Percentiles rank a stretch among this genome's conserved stretches.
phyloP scores from a whole-genome alignment of 2,329 filamentous ascomycete species.

The Lecanicillium sp. region DNA sequence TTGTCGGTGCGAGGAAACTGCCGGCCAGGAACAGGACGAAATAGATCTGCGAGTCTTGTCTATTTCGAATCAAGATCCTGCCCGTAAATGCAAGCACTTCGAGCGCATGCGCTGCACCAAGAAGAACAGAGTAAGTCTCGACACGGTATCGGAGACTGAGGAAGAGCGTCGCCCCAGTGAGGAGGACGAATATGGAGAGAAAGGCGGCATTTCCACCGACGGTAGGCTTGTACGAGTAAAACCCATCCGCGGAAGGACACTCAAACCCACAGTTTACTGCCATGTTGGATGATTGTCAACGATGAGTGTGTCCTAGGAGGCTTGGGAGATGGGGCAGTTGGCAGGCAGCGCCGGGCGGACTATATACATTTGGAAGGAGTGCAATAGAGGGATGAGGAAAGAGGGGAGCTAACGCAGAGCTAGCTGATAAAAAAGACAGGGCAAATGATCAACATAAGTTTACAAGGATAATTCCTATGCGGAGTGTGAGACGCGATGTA shows the following conservation, averaged over 20 bases:
- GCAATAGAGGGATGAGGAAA: too few relatives aligned
- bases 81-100: conserved; percentile 33
- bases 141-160: conserved; percentile 33
- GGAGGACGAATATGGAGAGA: conserved; percentile 33
- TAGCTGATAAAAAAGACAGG: too few relatives aligned
- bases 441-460: too few relatives aligned
- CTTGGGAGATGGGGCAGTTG: too few relatives aligned
- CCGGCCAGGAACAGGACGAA: conserved; percentile 4
- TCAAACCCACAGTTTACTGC: conserved; percentile 29
- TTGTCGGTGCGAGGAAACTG: not conserved
- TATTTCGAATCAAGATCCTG: conserved; percentile 2
- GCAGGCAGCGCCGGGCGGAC: not conserved
- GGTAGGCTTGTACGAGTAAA: conserved; percentile 31
- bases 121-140: conserved; percentile 25
- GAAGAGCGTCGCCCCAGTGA: conserved; percentile 33
- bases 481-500: too few relatives aligned
- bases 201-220: conserved; percentile 36
- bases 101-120: not conserved
- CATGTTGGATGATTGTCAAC: conserved; percentile 22
- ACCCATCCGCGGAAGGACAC: conserved; percentile 31
- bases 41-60: not conserved
- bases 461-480: too few relatives aligned
- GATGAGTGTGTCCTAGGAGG: not conserved
- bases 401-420: too few relatives aligned
- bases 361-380: conserved; percentile 6